These are phyloP conservation scores for Ogataea paraovalis DNA, from an alignment of 805 yeast species.

Conservation along the genomic window DNA sequence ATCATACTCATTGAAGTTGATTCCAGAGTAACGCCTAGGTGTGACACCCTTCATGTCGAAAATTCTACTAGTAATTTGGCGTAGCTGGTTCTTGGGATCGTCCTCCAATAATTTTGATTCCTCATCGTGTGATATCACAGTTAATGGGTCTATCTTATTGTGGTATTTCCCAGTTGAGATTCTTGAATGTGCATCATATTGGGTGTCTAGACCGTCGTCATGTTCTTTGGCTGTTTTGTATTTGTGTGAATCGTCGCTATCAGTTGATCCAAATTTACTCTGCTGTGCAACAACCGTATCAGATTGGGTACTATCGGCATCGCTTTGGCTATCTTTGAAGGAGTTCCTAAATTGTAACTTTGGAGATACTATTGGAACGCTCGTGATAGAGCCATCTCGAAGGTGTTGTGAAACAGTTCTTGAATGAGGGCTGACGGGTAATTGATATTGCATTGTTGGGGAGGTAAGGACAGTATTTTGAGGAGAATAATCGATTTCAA, in stretches of 20 bases:
- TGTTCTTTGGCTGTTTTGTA: neutral
- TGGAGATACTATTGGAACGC: constrained; percentile 12
- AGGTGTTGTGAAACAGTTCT: neutral
- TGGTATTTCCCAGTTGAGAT: constrained; percentile 5
- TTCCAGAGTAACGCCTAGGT: constrained; percentile 68
- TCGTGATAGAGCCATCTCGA: constrained; percentile 7
- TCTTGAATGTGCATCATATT: constrained; percentile 8
- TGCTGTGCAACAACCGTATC: constrained; percentile 16
- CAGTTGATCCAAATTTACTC: constrained; percentile 12
- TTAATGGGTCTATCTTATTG: constrained; percentile 6
- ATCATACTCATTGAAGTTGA: constrained; percentile 31
- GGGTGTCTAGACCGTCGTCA: neutral
- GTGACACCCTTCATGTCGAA: constrained; percentile 72
- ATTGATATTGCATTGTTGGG: neutral
- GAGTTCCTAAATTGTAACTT: constrained; percentile 9
- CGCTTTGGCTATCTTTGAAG: constrained; percentile 14
- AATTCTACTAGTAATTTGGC: constrained; percentile 64
- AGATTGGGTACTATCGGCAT: constrained; percentile 16
- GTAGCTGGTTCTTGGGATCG: constrained; percentile 21
- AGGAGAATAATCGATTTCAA: constrained; percentile 1
- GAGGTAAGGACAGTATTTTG: neutral
- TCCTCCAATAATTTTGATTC: neutral
- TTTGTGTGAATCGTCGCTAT: constrained; percentile 7
- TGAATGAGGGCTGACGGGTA: neutral
- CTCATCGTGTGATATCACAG: neutral